Conservation (phyloP, 441 rosid species). For the Gossypium gossypioides region DNA sequence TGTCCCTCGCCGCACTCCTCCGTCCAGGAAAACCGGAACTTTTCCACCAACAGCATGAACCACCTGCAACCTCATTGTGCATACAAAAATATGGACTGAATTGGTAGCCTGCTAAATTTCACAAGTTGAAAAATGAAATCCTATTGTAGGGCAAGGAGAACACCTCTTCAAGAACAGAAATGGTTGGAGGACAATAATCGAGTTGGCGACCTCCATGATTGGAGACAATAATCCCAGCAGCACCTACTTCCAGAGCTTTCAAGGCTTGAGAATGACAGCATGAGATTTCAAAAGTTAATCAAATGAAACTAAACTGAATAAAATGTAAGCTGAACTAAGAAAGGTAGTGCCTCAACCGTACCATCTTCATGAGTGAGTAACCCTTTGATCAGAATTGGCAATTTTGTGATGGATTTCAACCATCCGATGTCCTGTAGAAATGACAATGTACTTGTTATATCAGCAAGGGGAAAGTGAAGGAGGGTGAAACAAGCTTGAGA, state of each 20-base stretch:
- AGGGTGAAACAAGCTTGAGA: neutral
- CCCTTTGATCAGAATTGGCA: slow-evolving; percentile 77
- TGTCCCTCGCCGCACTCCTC: slow-evolving; percentile 76
- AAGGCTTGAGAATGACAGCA: slow-evolving; percentile 20
- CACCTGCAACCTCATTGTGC: slow-evolving; percentile 34
- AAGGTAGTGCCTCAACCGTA: slow-evolving; percentile 19
- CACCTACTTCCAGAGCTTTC: slow-evolving; percentile 30
- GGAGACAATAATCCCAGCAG: slow-evolving; percentile 34
- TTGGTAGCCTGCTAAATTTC: neutral
- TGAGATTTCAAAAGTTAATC: neutral
- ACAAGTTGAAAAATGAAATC: neutral
- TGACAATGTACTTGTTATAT: neutral
- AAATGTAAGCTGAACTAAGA: neutral
- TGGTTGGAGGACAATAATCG: slow-evolving; percentile 31
- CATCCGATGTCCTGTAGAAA: slow-evolving; percentile 57
- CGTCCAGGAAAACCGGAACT: slow-evolving; percentile 69
- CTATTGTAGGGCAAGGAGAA: neutral
- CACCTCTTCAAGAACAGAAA: slow-evolving; percentile 37
- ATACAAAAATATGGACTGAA: neutral
- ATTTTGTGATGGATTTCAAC: slow-evolving; percentile 62
- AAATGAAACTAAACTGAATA: neutral
- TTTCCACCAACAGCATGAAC: slow-evolving; percentile 57
- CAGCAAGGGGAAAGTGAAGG: neutral
- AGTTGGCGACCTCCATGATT: slow-evolving; percentile 43
- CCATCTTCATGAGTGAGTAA: slow-evolving; percentile 75